Conservation (phyloP, 805 yeast species). For the Metschnikowia peoriensis region DNA sequence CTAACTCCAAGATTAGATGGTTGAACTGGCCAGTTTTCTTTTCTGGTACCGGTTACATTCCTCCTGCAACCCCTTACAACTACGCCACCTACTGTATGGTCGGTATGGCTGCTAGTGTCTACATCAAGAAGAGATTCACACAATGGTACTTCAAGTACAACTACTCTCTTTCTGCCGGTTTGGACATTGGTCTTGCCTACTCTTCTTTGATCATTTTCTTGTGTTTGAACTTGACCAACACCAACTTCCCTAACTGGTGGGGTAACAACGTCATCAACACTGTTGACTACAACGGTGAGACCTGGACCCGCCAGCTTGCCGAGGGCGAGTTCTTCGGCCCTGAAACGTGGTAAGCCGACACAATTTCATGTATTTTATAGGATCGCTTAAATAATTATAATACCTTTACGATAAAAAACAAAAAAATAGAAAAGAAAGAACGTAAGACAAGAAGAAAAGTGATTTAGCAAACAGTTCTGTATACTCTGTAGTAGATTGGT, state of each 20-base stretch:
- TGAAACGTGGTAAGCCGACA: constrained; percentile 38
- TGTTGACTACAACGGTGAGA: constrained; percentile 36
- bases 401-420: not conserved
- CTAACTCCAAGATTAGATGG: constrained; percentile 31
- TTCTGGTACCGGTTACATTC: constrained; percentile 56
- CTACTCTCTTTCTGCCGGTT: constrained; percentile 45
- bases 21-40: constrained; percentile 43
- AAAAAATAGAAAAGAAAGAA: too few species aligned
- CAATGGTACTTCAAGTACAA: constrained; percentile 47
- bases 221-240: constrained; percentile 24
- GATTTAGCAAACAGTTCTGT: constrained; percentile 53
- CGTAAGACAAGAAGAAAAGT: too few species aligned
- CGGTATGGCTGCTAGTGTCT: constrained; percentile 37
- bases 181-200: constrained; percentile 45
- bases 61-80: constrained; percentile 74
- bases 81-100: constrained; percentile 53
- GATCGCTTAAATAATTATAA: not conserved
- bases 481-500: constrained; percentile 48
- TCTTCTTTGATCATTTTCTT: constrained; percentile 39
- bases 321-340: constrained; percentile 51
- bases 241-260: constrained; percentile 56
- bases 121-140: constrained; percentile 39
- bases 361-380: not conserved
- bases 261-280: constrained; percentile 51
- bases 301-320: constrained; percentile 26